These are phyloP conservation scores for Lanmaoa rubissima DNA, from an alignment of 768 basidiomycete species.

Conservation along the genomic window DNA sequence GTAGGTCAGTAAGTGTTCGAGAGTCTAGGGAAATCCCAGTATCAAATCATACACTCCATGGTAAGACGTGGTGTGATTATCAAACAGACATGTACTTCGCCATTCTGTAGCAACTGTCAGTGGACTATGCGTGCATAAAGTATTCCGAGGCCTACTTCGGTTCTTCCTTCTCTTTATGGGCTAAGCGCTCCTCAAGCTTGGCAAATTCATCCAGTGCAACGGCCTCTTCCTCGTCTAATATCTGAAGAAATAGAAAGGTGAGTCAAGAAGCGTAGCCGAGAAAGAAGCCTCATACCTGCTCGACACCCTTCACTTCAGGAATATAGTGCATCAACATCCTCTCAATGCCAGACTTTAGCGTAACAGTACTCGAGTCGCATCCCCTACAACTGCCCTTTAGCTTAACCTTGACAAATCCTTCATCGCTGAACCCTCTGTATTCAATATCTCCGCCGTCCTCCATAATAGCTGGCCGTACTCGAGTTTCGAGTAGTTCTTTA, in stretches of 20 bases:
- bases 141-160: slow-evolving; percentile 42
- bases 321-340: slow-evolving; percentile 99
- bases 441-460: slow-evolving; percentile 99
- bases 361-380: slow-evolving; percentile 91
- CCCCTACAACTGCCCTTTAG: slow-evolving; percentile 98
- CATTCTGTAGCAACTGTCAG: slow-evolving; percentile 48
- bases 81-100: slow-evolving; percentile 81
- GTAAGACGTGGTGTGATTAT: background rate
- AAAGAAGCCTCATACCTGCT: slow-evolving; percentile 54
- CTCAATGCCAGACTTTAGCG: slow-evolving; percentile 95
- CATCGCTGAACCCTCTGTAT: slow-evolving; percentile 86
- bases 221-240: slow-evolving; percentile 86
- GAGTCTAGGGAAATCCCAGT: background rate
- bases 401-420: slow-evolving; percentile 80
- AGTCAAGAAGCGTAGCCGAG: slow-evolving; percentile 1
- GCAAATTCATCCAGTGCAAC: slow-evolving; percentile 86
- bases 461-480: slow-evolving; percentile 96
- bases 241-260: slow-evolving; percentile 40
- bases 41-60: background rate
- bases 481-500: slow-evolving; percentile 92
- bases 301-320: slow-evolving; percentile 89
- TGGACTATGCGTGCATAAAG: background rate
- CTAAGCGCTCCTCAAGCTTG: slow-evolving; percentile 77
- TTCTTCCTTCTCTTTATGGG: slow-evolving; percentile 38
- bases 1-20: background rate